Evolutionary conservation across 768 basidiomycete genomes (phyloP), one percentile per base, ranked within the genome.

Genomic region (Panus rudis): DNA sequence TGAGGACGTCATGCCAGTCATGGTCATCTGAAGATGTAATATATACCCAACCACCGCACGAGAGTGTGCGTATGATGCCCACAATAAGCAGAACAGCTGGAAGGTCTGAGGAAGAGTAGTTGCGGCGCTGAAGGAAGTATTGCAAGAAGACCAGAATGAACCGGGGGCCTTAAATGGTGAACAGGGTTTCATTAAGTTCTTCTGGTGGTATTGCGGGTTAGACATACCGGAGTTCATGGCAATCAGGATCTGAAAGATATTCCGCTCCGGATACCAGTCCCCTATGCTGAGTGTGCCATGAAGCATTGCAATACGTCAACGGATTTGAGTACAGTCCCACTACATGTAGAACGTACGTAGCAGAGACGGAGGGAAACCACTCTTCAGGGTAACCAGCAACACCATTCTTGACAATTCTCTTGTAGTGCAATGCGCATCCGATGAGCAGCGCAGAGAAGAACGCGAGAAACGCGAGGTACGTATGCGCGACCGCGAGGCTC

Each of bases 11-110:
- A 63, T 94, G 92, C 12, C 71, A 68, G 54, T 86, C 83, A 52
- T 90, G 88, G 63, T 86, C 74, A 57, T 93, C 91, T 40, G 66
- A 78, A 2, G 86, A 87, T 0, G 92, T 92, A 54, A 93, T 79
- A 54, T 81, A 94, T 22, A 92, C 88, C 91, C 91, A 94, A 21
- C 92, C 90, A 24, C 88, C 92, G 53, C 91, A 93, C 3, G 78
- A 72, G 24, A 93, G 60, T 0, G 91, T 91, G 46, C 91, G 71
- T 14, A 86, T 57, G 17, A 90, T 49, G 0, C 89, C 89, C 28
- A 71, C 64, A 7, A 78, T 51, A 26, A 83, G 72, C 16, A 90
- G 66, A 37, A 80, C 50, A 37, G 39, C 54, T 0, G 81, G 69
- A 10, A 76, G 64, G 37, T 49, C 60, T 4, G 76, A 72, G 6